Base-by-base conservation (phyloP, 257 asterid species). In the Paulownia fortunei region DNA sequence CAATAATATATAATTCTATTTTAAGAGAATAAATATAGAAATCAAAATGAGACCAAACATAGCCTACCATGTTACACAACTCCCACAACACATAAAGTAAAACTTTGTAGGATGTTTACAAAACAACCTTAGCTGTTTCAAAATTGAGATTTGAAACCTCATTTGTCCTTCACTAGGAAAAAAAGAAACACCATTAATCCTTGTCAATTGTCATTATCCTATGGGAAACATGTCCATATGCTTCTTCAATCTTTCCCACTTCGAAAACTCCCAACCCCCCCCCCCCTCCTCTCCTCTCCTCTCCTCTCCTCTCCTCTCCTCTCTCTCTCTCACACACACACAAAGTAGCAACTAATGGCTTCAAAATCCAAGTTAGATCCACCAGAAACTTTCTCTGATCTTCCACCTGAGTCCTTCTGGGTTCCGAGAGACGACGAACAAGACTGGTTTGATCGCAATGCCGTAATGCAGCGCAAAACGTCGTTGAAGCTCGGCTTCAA, bases 371-470 rank as follows among this genome's bases (percentile, higher is more conserved):
- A 78, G 24, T 6, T 19, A 8, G 83, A 77, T 47, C 78, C 79
- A n/a, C 65, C 87, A 0, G 81, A 77, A 18, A 70, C 79, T 49
- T 60, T 58, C 73, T 64, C 77, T 32, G 94, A 89, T 79, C 83
- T 87, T 8, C 96, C 96, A 0, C 96, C 96, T 0, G 91, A 91
- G 1, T 89, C 96, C 1, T 89, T 91, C 72, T 84, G 85, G 82
- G 79, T 91, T 55, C 74, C 92, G 0, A 56, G 58, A 63, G 87
- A 80, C 67, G 72, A 84, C 21, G 94, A 91, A 37, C 84, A 62
- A 47, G 92, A 87, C 51, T 91, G 96, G 96, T 78, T 83, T 46
- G 77, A 84, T 12, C 83, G 82, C 41, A 82, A 89, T 65, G 94
- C 94, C 12, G 74, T 84, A 37, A 85, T 89, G 85, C 87, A 91